A percentile compares a stretch with the other conserved stretches of the same genome.
These are phyloP conservation scores for Lentinula detonsa DNA, from an alignment of 768 basidiomycete genomes.

Conservation along the genomic window DNA sequence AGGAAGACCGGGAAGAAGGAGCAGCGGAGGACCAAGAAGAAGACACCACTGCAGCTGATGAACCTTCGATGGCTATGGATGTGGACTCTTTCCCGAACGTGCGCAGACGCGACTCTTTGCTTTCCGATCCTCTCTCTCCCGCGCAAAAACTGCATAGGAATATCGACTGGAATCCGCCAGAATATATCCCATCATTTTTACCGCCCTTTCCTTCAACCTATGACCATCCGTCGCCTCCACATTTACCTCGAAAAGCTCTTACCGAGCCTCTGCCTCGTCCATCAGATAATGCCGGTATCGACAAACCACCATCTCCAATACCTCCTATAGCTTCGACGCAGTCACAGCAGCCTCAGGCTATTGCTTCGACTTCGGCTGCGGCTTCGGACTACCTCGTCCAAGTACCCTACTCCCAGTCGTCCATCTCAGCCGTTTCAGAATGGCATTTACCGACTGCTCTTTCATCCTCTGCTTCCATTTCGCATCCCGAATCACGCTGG, in stretches of 20 bases:
- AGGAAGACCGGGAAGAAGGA: conserved; percentile 15
- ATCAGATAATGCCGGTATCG: conserved; percentile 25
- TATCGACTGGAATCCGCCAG: conserved; percentile 53
- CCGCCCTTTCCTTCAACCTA: conserved; percentile 55
- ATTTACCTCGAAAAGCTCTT: conserved; percentile 28
- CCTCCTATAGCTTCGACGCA: conserved; percentile 15
- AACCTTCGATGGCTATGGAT: conserved; percentile 7
- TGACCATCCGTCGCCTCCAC: conserved; percentile 23
- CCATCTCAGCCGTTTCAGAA: conserved; percentile 56
- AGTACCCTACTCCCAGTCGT: conserved; percentile 70
- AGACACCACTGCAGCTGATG: conserved; percentile 14
- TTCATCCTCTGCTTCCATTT: conserved; percentile 14
- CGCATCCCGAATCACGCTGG: conserved; percentile 21
- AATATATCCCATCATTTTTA: conserved; percentile 59
- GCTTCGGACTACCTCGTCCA: conserved; percentile 67
- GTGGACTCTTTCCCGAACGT: conserved; percentile 25
- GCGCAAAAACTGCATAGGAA: conserved; percentile 52
- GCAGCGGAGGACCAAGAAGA: conserved; percentile 23
- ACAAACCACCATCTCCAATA: conserved; percentile 34
- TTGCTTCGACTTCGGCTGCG: conserved; percentile 39
- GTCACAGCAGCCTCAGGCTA: conserved; percentile 17
- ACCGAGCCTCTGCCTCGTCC: conserved; percentile 26
- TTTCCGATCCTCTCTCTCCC: conserved; percentile 53
- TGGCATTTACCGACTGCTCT: conserved; percentile 59
- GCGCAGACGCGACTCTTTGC: conserved; percentile 45